Base-by-base conservation (phyloP, 2,329 filamentous ascomycete species). In the Colletotrichum camelliae region DNA sequence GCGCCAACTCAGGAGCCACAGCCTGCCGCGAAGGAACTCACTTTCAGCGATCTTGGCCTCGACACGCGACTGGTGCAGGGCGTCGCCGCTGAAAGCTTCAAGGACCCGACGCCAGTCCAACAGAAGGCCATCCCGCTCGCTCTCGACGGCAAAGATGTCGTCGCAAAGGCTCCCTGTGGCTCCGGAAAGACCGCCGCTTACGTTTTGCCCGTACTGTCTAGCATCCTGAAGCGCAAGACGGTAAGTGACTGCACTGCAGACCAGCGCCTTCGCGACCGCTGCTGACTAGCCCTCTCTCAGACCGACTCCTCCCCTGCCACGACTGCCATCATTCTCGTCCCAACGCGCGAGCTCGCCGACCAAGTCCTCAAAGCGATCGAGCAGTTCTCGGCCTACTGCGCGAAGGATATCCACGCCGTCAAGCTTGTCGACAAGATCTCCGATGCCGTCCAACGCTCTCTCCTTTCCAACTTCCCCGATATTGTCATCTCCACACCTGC, bases 131-230 rank as follows among this genome's bases (percentile, higher is more conserved):
- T 99, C 77, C 97, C 97, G 2, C 86, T 98, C 48, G 95, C 95
- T 27, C 88, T 98, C 21, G 92, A 96, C 78, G 96, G 97, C 15
- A 93, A 95, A 81, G 96, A 98, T 88, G 93, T 99, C 64, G 88
- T 98, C 52, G 96, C 96, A 70, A 96, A 96, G 82, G 95, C 96
- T 48, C 97, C 96, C 85, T 98, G 97, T 7, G 97, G 97, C 15
- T 98, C 96, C 5, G 97, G 97, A 79, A 99, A 99, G 89, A 99
- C 97, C 13, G 95, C 95, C n/a, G 96, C 97, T 66, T 98, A 98
- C 83, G 88, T 98, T 8, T 89, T 99, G 57, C 97, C 97, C 2
- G 90, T 98, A n/a, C 86, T 99, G 18, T 94, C 98, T 79, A 91
- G 91, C 43, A 94, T 98, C 77, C 87, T 99, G 72, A 94, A 94